Evolutionary conservation across 352 stramenopile species (phyloP), one percentile per base, ranked within the genome.

Genomic region (Pythium oligandrum): DNA sequence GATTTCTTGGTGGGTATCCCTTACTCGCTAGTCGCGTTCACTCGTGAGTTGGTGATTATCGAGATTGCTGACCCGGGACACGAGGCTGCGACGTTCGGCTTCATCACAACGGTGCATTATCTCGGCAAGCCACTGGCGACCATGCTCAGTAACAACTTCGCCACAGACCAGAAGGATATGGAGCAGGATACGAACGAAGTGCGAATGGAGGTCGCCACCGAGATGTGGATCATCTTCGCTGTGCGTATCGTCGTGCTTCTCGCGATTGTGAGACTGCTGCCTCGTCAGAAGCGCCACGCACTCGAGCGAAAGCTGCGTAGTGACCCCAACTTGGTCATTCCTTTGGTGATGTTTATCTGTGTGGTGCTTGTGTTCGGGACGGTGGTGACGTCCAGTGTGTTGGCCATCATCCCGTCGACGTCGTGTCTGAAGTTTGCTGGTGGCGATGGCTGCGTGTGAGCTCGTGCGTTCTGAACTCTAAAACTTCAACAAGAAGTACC

Each of bases 401-500:
- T 67, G 2, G 17, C 50, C 9, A 37, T 63, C n/a, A 48, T 57
- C 3, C 33, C 33, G 17, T 48, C 48, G 3, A 62, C 59, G 4
- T 53, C 44, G 17, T 66, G 59, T 33, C 45, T 56, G 11, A 33
- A 31, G 11, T 52, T 67, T 49, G 60, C 50, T 30, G 60, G 60
- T 31, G 60, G 60, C 34, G 3, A 50, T 4, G 60, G 60, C 26
- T 66, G 59, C 17, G 0, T 26, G 17, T 26, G 17, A 26, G 17
- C 17, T 26, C 17, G 17, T 26, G 17, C 17, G 17, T 26, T 26
- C 17, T 26, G 17, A 26, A 26, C 17, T 26, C 17, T 26, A 26
- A 26, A 26, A 26, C 17, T 26, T 26, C 17, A 26, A 26, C 17
- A 26, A 26, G 17, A 12, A 12, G 38, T 8, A 8, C 38, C 38